Evolutionary conservation across 495 filamentous ascomycete genomes (phyloP).

Genomic region (Massariosphaeria phaeospora): DNA sequence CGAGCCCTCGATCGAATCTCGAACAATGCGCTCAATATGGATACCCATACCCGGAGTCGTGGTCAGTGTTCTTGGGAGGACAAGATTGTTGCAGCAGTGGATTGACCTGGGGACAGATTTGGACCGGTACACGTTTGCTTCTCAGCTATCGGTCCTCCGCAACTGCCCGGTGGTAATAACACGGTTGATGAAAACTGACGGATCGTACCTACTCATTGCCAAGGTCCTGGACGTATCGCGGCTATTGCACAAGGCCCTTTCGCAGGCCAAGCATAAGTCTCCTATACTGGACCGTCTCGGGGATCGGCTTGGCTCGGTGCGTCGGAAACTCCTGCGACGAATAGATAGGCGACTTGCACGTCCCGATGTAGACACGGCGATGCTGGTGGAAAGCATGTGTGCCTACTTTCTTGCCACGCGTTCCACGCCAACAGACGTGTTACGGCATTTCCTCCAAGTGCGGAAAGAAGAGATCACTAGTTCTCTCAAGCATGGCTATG

Average conservation of each 20-base stretch:
- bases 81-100: background rate
- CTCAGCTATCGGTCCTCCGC: conserved; percentile 59
- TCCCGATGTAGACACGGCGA: conserved; percentile 45
- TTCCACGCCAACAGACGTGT: conserved; percentile 71
- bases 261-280: conserved; percentile 46
- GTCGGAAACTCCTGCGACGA: conserved; percentile 56
- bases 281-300: conserved; percentile 58
- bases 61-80: conserved; percentile 42
- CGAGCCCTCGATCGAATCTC: conserved; percentile 63
- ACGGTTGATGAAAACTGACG: conserved; percentile 54
- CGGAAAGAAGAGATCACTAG: conserved; percentile 61
- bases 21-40: conserved; percentile 57
- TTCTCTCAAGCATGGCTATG: conserved; percentile 47
- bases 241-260: conserved; percentile 62
- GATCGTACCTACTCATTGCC: conserved; percentile 62
- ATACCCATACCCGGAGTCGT: conserved; percentile 38
- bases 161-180: conserved; percentile 52
- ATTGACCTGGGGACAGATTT: conserved; percentile 3
- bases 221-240: conserved; percentile 78
- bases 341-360: conserved; percentile 65
- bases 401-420: conserved; percentile 81
- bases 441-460: conserved; percentile 75
- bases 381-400: conserved; percentile 64
- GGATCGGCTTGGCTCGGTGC: conserved; percentile 56
- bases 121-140: conserved; percentile 53